A percentile compares a stretch with the other conserved stretches of the same genome.
Conservation (phyloP, 2,329 filamentous ascomycete species). For the Mycosphaerelloides madeirae region DNA sequence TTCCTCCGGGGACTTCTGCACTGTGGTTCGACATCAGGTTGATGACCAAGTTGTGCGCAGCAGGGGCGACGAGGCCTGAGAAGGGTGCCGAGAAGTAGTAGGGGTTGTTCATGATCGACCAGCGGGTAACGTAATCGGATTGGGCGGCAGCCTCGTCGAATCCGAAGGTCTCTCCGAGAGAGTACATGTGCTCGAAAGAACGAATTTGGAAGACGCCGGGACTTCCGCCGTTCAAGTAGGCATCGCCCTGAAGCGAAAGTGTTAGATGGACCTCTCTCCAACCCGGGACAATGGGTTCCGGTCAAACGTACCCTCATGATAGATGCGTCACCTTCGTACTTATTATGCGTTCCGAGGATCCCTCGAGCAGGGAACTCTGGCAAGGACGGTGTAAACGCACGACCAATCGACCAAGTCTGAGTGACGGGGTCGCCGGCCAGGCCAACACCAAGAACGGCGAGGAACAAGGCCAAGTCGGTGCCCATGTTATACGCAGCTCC, state of each 20-base stretch:
- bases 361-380: conserved; percentile 18
- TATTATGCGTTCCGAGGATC: conserved; percentile 29
- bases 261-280: no score
- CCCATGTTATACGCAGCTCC: conserved; percentile 30
- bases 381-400: conserved; percentile 9
- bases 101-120: conserved; percentile 27
- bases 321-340: conserved; percentile 31
- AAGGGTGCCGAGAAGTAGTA: conserved; percentile 30
- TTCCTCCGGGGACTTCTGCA: conserved; percentile 19
- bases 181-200: conserved; percentile 1
- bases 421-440: conserved; percentile 12
- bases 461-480: conserved; percentile 17
- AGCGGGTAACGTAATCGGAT: conserved; percentile 9
- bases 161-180: conserved; percentile 8
- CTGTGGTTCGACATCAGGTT: conserved; percentile 26
- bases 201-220: conserved; percentile 16
- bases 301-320: conserved; percentile 14
- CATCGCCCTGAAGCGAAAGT: conserved; percentile 15
- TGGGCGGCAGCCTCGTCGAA: conserved; percentile 11
- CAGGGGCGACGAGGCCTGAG: conserved; percentile 21
- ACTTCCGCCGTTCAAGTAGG: conserved; percentile 18
- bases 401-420: conserved; percentile 28
- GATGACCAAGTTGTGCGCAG: conserved; percentile 24
- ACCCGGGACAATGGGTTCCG: no score
- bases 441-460: conserved; percentile 29